These are phyloP conservation scores for Thuja plicata DNA, from an alignment of 83 land plant genomes.

Conservation along the genomic window DNA sequence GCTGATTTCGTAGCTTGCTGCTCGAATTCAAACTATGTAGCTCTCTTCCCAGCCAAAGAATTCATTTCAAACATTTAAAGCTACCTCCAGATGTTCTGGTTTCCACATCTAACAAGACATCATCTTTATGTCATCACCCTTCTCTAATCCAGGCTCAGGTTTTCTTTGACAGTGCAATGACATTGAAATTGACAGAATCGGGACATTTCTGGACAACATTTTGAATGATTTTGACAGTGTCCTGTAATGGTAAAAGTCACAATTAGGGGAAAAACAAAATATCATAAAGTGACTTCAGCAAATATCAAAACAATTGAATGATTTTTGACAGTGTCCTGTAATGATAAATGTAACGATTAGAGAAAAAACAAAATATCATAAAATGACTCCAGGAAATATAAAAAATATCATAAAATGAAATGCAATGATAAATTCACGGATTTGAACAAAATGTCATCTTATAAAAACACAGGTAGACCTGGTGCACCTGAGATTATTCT, in stretches of 20 bases:
- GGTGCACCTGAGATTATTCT: not conserved
- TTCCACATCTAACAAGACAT: not conserved
- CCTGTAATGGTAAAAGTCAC: constrained; percentile 43
- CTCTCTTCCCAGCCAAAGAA: not conserved
- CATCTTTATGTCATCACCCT: not conserved
- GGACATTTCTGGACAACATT: constrained; percentile 70
- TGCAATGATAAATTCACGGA: constrained; percentile 4
- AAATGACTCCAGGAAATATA: not conserved
- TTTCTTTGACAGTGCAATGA: constrained; percentile 81
- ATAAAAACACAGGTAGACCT: not conserved
- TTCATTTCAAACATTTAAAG: not conserved
- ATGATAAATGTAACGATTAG: not conserved
- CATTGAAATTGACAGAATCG: constrained; percentile 87
- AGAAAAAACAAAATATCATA: not conserved
- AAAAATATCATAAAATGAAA: not conserved
- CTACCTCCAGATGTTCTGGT: not conserved
- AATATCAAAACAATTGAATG: constrained; percentile 26
- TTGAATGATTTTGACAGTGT: constrained; percentile 81
- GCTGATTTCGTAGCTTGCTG: not conserved
- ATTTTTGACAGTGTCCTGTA: constrained; percentile 90
- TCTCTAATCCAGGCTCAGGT: not conserved
- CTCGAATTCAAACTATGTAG: not conserved
- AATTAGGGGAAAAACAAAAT: not conserved
- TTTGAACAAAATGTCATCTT: not conserved
- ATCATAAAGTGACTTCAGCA: not conserved